Conservation (phyloP, 2,329 filamentous ascomycete genomes). For the Fusarium hostae region DNA sequence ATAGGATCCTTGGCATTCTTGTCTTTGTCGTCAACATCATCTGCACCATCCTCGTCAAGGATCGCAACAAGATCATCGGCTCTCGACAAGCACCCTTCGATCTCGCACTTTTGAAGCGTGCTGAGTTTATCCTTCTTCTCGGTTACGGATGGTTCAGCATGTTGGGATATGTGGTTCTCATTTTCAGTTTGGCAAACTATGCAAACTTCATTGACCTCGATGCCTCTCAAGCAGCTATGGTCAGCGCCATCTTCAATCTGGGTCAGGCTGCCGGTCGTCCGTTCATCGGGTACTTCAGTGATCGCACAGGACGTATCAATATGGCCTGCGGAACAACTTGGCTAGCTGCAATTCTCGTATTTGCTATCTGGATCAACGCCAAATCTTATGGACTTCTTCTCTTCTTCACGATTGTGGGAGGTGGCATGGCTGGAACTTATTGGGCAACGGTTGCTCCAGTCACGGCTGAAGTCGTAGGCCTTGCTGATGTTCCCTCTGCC, state of each 20-base stretch:
- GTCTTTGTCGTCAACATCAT: constrained; percentile 71
- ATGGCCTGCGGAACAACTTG: constrained; percentile 75
- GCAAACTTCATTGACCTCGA: constrained; percentile 74
- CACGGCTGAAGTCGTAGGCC: constrained; percentile 77
- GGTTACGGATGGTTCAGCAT: constrained; percentile 77
- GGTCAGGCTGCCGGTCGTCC: constrained; percentile 75
- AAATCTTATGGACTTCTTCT: constrained; percentile 72
- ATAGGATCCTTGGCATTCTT: constrained; percentile 72
- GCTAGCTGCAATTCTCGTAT: constrained; percentile 69
- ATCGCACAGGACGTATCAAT: constrained; percentile 77
- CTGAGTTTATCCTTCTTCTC: constrained; percentile 73
- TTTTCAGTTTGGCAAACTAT: constrained; percentile 81
- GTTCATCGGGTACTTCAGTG: constrained; percentile 77
- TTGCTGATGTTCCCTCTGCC: constrained; percentile 73
- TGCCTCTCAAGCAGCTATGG: constrained; percentile 73
- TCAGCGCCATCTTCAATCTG: constrained; percentile 79
- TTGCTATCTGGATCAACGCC: constrained; percentile 79
- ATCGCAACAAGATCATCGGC: constrained; percentile 78
- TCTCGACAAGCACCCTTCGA: constrained; percentile 76
- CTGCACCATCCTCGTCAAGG: constrained; percentile 72
- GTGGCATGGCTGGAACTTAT: constrained; percentile 75
- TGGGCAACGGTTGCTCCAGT: constrained; percentile 78
- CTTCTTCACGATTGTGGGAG: constrained; percentile 77
- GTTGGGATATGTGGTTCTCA: constrained; percentile 79
- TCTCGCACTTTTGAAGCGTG: constrained; percentile 66